A percentile compares a stretch with the other conserved stretches of the same genome.
phyloP scores from a whole-genome alignment of 2,329 filamentous ascomycete genomes.

The Aspergillus sp. region DNA sequence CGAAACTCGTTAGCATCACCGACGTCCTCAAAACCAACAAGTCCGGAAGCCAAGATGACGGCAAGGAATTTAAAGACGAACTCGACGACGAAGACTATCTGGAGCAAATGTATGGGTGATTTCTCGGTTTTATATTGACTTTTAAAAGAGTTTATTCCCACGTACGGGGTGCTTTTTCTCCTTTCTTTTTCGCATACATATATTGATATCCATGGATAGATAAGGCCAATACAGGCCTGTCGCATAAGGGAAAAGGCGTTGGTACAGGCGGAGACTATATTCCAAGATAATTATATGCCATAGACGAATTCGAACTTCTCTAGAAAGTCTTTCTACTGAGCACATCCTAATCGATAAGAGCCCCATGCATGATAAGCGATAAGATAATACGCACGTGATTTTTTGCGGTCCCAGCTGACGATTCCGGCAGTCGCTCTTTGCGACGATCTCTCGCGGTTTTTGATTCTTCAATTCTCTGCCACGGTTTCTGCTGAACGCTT shows the following conservation, averaged over 20 bases:
- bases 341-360: background rate
- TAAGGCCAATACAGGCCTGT: background rate
- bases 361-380: background rate
- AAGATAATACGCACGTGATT: background rate
- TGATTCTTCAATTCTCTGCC: background rate
- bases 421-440: conserved; percentile 2
- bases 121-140: background rate
- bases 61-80: conserved; percentile 18
- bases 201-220: conserved; percentile 8
- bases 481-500: background rate
- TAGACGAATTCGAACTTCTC: background rate
- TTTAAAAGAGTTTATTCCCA: background rate
- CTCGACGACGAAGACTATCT: conserved; percentile 44
- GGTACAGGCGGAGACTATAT: background rate
- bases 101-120: conserved; percentile 8
- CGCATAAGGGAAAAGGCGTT: background rate
- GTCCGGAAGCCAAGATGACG: conserved; percentile 24
- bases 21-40: conserved; percentile 33
- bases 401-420: background rate
- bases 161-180: background rate
- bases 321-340: background rate
- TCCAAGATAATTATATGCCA: background rate
- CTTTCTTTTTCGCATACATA: conserved; percentile 1
- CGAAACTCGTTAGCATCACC: conserved; percentile 69
- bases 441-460: background rate